A percentile compares a stretch with the other conserved stretches of the same genome.
Evolutionary conservation across 2,329 filamentous ascomycete genomes (phyloP).

Genomic region (Diaporthe citriasiana): DNA sequence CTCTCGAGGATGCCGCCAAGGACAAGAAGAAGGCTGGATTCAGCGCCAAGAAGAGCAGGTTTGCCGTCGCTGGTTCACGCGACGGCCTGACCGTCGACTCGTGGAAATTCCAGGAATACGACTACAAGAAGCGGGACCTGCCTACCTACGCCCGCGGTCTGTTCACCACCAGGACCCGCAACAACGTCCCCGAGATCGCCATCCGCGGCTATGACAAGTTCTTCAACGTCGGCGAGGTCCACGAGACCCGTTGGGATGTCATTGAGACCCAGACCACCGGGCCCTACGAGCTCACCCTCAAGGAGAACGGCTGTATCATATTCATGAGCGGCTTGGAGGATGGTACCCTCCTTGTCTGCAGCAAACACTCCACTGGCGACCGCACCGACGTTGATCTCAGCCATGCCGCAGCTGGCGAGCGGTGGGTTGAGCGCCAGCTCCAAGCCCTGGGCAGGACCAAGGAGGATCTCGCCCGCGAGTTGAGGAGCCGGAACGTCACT

Average conservation of each 20-base stretch:
- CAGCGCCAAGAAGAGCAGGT: constrained; percentile 85
- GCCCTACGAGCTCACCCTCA: constrained; percentile 95
- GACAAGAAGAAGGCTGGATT: constrained; percentile 72
- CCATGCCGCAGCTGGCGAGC: constrained; percentile 88
- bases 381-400: constrained; percentile 80
- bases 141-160: constrained; percentile 94
- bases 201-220: constrained; percentile 98
- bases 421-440: constrained; percentile 85
- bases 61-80: constrained; percentile 73
- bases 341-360: constrained; percentile 93
- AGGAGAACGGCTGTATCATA: constrained; percentile 99
- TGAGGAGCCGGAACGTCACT: constrained; percentile 88
- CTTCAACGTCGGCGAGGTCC: constrained; percentile 91
- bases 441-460: constrained; percentile 82
- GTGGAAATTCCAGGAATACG: constrained; percentile 95
- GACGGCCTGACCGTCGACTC: constrained; percentile 82
- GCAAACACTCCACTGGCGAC: constrained; percentile 94
- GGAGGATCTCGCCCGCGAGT: constrained; percentile 80
- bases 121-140: constrained; percentile 89
- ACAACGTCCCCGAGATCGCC: constrained; percentile 81
- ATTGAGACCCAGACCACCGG: constrained; percentile 83
- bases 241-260: constrained; percentile 84
- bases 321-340: constrained; percentile 95
- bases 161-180: constrained; percentile 83
- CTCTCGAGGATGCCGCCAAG: constrained; percentile 71